Evolutionary conservation across 495 filamentous ascomycete genomes (phyloP).

Genomic region (Glonium stellatum): DNA sequence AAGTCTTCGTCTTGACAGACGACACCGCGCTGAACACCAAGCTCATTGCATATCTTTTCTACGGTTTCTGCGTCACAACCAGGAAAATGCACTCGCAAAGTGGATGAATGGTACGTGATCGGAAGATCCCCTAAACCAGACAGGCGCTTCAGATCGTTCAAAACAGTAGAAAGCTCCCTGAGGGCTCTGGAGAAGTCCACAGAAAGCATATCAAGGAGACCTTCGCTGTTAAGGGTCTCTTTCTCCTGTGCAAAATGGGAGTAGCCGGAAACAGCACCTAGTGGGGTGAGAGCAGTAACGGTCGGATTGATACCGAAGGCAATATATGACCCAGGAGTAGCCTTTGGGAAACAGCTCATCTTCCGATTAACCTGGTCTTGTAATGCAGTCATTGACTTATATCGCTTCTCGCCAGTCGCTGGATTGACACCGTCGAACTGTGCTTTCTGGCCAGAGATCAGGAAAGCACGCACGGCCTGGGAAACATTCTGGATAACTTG

Average conservation of each 20-base stretch:
- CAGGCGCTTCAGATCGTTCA: constrained; percentile 75
- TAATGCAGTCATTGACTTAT: constrained; percentile 58
- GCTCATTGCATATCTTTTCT: constrained; percentile 74
- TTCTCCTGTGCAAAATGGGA: constrained; percentile 17
- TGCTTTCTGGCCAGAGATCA: constrained; percentile 76
- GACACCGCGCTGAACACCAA: constrained; percentile 70
- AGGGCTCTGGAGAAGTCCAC: constrained; percentile 83
- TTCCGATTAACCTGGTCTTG: constrained; percentile 63
- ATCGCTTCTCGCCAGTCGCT: constrained; percentile 66
- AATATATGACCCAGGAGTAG: constrained; percentile 66
- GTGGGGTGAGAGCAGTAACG: constrained; percentile 69
- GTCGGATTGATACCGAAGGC: constrained; percentile 84
- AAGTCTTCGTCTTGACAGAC: constrained; percentile 66
- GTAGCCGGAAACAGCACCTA: constrained; percentile 39
- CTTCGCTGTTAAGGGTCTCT: constrained; percentile 63
- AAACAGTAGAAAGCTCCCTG: constrained; percentile 69
- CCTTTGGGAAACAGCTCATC: constrained; percentile 48
- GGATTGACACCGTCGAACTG: constrained; percentile 69
- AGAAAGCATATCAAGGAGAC: constrained; percentile 75
- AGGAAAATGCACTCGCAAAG: constrained; percentile 76
- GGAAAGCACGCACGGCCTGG: constrained; percentile 80
- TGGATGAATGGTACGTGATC: constrained; percentile 57
- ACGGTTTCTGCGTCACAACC: constrained; percentile 84
- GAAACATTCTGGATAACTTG: constrained; percentile 95
- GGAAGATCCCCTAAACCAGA: constrained; percentile 75